Conservation (phyloP, 2,329 filamentous ascomycete species). For the Emericellopsis atlantica region DNA sequence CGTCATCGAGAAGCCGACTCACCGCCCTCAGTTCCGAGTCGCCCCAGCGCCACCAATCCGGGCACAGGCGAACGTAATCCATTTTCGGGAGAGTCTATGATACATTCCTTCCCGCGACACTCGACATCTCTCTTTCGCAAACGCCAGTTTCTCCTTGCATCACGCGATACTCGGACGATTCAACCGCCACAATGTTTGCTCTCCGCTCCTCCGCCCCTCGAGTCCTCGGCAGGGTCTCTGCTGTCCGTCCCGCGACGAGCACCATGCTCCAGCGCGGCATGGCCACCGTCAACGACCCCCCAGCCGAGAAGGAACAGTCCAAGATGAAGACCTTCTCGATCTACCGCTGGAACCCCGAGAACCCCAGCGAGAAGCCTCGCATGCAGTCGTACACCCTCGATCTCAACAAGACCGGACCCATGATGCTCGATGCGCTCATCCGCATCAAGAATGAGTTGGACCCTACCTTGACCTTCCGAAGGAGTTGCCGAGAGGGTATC, state of each 20-base stretch:
- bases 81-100: too few relatives aligned
- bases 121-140: too few relatives aligned
- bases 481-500: conserved; percentile 95
- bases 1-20: too few relatives aligned
- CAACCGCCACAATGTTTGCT: conserved; percentile 37
- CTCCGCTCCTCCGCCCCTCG: conserved; percentile 45
- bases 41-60: too few relatives aligned
- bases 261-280: conserved; percentile 28
- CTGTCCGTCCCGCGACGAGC: too few relatives aligned
- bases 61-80: too few relatives aligned
- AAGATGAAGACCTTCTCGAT: conserved; percentile 91
- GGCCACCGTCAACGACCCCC: conserved; percentile 44
- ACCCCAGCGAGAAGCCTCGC: conserved; percentile 79
- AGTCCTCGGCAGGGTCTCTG: conserved; percentile 27
- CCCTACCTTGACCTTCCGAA: conserved; percentile 87
- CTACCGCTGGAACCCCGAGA: conserved; percentile 97
- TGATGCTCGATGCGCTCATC: conserved; percentile 94
- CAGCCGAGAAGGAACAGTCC: conserved; percentile 41
- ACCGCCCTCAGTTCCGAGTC: too few relatives aligned
- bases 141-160: too few relatives aligned
- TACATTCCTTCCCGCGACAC: too few relatives aligned
- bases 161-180: background rate
- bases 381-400: conserved; percentile 96
- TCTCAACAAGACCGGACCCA: conserved; percentile 96
- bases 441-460: conserved; percentile 99